Base-by-base conservation (phyloP, 768 basidiomycete species). In the Psilocybe azurescens region DNA sequence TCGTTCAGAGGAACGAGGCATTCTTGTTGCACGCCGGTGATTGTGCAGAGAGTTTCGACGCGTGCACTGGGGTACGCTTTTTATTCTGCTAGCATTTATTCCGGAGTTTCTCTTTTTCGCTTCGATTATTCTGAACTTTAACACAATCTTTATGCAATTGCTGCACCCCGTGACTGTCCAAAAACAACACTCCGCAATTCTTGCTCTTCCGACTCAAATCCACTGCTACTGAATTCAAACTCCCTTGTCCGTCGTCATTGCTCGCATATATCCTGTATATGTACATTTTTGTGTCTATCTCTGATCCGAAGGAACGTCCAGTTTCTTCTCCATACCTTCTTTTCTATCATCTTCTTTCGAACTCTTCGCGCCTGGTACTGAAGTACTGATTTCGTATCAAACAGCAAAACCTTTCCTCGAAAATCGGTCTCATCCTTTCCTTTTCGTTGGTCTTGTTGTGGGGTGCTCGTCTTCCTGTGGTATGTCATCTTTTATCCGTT, bases 1-100 rank as follows among this genome's bases (percentile, higher is more conserved):
- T 86, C 38, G 95, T 96, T 2, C 91, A 97, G 67, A 82, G 82
- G 18, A 93, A 94, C 64, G 87, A 96, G 69, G 95, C 94, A 0
- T 99, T 99, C 76, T 81, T 99, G 39, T 83, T 99, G 2, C 97
- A 99, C 64, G 97, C 97, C 0, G 97, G 97, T 2, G 97, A 99
- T 70, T 99, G 97, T 69, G 95, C 94, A n/a, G 94, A 96, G 74
- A 91, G 93, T 73, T 96, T 97, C 69, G 90, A 93, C 67, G 94
- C 93, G 0, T 95, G 94, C 72, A 94, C 92, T 0, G 86, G 93
- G 64, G 93, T 93, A 71, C 68, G 84, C 79, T 41, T 59, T 14
- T 46, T 11, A 2, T 24, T 24, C 24, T 24, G 24, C 33, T 36
- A 36, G 33, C 33, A 6, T 36, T 36, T 36, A 24, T 24, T 2